Base-by-base conservation (phyloP, 352 stramenopile genomes). In the Phytophthora vignae region DNA sequence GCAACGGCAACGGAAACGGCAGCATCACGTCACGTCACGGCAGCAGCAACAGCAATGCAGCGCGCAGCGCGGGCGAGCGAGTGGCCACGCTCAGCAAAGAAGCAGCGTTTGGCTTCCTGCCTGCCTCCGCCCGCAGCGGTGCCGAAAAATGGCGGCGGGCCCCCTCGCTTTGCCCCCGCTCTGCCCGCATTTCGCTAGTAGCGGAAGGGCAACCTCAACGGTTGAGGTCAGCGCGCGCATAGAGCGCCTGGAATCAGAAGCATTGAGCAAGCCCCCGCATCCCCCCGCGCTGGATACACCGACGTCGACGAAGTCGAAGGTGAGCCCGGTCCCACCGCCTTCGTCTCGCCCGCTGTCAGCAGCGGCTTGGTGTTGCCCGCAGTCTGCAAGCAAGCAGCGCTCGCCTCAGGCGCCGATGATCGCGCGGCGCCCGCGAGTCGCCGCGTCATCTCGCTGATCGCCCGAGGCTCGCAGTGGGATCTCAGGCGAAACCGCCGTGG, bases 401-500 rank as follows among this genome's bases (percentile, higher is more conserved):
- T 48, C 40, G 40, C 40, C 40, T 19, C 15, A 48, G 40, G 12
- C 1, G 4, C 5, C 14, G 14, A 4, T 48, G 14, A 48, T 19
- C 40, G 40, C 40, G 40, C 40, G 14, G 40, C 12, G 40, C 40
- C 40, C 14, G 40, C 40, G 40, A 40, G 33, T 4, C 10, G 40
- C 14, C 15, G 40, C 14, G 11, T 48, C 14, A 31, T 38, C 50
- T 36, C 50, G 50, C 50, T n/a, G 50, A 4, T 22, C 46, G 46
- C 46, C 7, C 33, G 9, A 40, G 9, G 40, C 40, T 4, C 12
- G 40, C 11, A 22, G 46, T 53, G 46, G 46, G 46, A 53, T 53
- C n/a, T 53, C 46, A 53, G 46, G 46, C n/a, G 46, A 53, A 53
- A 53, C 46, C n/a, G 46, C 9, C 46, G 46, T 53, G 19, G 46